Base-by-base conservation (phyloP, 331 rosid species). In the Prunus yedoensis region DNA sequence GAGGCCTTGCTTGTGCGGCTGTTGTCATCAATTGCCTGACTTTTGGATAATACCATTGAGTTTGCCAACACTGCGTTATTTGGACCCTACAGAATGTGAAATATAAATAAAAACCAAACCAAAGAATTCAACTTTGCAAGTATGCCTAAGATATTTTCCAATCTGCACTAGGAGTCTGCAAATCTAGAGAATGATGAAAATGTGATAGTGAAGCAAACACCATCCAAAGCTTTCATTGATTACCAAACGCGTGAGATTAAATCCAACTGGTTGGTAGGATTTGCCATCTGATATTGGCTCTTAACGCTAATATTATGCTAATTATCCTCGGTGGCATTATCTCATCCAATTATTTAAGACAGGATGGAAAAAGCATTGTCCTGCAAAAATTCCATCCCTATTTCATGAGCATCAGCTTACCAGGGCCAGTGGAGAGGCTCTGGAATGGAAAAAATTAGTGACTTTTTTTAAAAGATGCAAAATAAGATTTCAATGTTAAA, bases 1-100 rank as follows among this genome's bases (percentile, higher is more conserved):
- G 61, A 46, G 27, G 47, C 52, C 50, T 45, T 66, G 41, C 71
- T 73, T 35, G 77, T 20, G 28, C 17, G 62, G 52, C 41, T 71
- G 27, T 54, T 71, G 17, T 73, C 84, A 47, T 57, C 66, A 5
- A 4, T 60, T 41, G 57, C 76, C 79, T 67, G 76, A 52, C 41
- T 52, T 20, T 62, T 38, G 11, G 71, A 70, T 4, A 71, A 47
- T 58, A 32, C 66, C 61, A 70, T 52, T 32, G 82, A 50, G 79
- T 66, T 80, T 69, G 80, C 46, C 43, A 43, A 66, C 53, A 38
- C 64, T 18, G 59, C 79, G 50, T 71, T 78, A 18, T 71, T 41
- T 32, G 79, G 60, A 74, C 41, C 83, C 89, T 86, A 81, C 16
- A 69, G 52, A 23, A 45, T 13, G 32, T 23, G 17, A 56, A 77